These are phyloP conservation scores for Thielaviopsis cerberus DNA, from an alignment of 2,329 filamentous ascomycete species.

Conservation along the genomic window DNA sequence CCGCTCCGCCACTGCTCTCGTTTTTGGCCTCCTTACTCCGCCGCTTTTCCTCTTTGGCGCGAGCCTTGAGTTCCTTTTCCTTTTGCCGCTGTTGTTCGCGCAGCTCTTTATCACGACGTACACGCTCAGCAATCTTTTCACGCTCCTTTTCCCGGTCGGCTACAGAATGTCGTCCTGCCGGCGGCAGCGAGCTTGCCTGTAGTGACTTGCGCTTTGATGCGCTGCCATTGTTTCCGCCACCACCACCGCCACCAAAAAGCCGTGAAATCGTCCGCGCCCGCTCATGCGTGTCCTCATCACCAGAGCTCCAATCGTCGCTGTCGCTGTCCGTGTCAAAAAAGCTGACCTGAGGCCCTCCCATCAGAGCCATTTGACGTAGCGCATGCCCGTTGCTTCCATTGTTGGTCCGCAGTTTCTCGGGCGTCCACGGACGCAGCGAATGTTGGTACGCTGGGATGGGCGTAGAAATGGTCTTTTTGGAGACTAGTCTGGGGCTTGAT, in stretches of 20 bases:
- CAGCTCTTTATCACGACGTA: neutral
- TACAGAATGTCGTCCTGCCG: neutral
- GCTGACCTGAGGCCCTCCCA: slow-evolving; percentile 1
- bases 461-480: neutral
- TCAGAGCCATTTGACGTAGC: neutral
- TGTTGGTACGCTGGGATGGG: slow-evolving; percentile 1
- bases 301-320: slow-evolving; percentile 1
- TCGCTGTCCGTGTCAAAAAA: slow-evolving; percentile 9
- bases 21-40: neutral
- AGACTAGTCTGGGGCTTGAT: neutral
- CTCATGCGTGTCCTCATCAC: neutral
- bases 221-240: no score
- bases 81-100: neutral
- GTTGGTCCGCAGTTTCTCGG: neutral
- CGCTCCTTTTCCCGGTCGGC: neutral
- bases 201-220: neutral
- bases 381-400: neutral
- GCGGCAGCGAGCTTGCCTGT: neutral
- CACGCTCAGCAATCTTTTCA: neutral
- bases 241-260: slow-evolving; percentile 1
- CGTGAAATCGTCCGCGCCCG: slow-evolving; percentile 5
- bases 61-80: neutral
- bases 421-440: slow-evolving; percentile 1
- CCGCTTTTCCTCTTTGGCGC: neutral
- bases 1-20: neutral